Base-by-base conservation (phyloP, 2,329 filamentous ascomycete genomes). In the Diaporthe longicolla region DNA sequence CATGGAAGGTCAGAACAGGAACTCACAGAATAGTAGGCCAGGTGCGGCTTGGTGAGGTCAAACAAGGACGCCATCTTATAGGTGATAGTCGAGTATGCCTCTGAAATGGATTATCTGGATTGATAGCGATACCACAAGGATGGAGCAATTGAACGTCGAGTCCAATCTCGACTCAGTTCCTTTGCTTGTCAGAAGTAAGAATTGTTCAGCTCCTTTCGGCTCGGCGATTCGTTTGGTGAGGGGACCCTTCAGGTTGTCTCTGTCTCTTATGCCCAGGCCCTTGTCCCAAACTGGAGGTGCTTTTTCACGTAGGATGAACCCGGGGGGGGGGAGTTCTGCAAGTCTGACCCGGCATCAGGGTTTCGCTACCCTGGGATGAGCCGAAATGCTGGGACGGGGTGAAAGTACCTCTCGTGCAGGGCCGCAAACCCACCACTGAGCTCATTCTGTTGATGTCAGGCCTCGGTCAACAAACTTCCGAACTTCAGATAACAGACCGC, bases 11-110 rank as follows among this genome's bases (percentile, higher is more conserved):
- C n/a, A 17, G 17, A 37, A 15, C 13, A 21, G 10, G 10, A 26
- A 54, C 76, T 32, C 74, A 80, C 79, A 19, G 79, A 77, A 73
- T 81, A 80, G 61, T 78, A 79, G 5, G 79, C 79, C 68, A 78
- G 75, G 55, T 79, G 78, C 58, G 75, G 71, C 74, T 74, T 76
- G 35, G 63, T 74, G 50, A 80, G 69, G 58, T 79, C 77, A 43
- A 80, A 52, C n/a, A 79, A 35, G 55, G 76, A 71, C 13, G 66
- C 76, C 78, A 79, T 79, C 40, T 50, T 77, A 55, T 4, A 40
- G 37, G 37, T 40, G 37, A 40, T 13, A 13, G 37, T 4, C 15
- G 37, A 40, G 11, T 13, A 40, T 40, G 37, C 10, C 37, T 40
- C 37, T 40, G 37, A 40, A 40, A 3, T 40, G 35, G 35, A 32